Evolutionary conservation across 2,329 filamentous ascomycete species (phyloP).

Genomic region (Apiospora malaysiana): DNA sequence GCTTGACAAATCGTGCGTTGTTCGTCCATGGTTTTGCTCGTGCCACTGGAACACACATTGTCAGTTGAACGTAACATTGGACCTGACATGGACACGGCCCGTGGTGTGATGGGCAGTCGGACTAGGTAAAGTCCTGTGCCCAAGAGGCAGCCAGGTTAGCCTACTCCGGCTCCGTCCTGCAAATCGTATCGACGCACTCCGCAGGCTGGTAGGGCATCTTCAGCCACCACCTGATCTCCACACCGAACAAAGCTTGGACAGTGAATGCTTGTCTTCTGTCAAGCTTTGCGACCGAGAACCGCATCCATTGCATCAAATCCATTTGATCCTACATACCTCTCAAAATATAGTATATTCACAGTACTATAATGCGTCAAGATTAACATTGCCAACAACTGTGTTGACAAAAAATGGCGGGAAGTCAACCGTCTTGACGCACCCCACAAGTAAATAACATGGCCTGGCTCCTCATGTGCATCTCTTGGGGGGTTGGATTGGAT

Average conservation of each 20-base stretch:
- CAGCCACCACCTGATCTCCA: not conserved
- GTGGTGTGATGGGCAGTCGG: not conserved
- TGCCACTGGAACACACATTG: not conserved
- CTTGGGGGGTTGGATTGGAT: slow-evolving; percentile 1
- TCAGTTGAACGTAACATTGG: not conserved
- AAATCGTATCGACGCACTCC: not conserved
- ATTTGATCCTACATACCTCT: no score
- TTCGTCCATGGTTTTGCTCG: not conserved
- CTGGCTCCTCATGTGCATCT: slow-evolving; percentile 9
- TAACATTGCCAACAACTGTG: slow-evolving; percentile 8
- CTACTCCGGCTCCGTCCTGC: no score
- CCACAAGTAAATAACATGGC: not conserved
- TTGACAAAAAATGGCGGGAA: not conserved
- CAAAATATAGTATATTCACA: not conserved
- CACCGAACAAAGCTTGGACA: not conserved
- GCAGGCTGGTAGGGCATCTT: not conserved
- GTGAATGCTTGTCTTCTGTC: not conserved
- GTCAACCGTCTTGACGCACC: not conserved
- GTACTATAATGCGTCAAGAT: not conserved
- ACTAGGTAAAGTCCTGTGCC: not conserved
- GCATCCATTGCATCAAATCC: not conserved
- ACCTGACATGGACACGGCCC: not conserved
- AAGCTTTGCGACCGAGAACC: not conserved
- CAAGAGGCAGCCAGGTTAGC: slow-evolving; percentile 7
- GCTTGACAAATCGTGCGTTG: not conserved